Conservation (phyloP, 352 stramenopile genomes). For the Phytophthora cactorum region DNA sequence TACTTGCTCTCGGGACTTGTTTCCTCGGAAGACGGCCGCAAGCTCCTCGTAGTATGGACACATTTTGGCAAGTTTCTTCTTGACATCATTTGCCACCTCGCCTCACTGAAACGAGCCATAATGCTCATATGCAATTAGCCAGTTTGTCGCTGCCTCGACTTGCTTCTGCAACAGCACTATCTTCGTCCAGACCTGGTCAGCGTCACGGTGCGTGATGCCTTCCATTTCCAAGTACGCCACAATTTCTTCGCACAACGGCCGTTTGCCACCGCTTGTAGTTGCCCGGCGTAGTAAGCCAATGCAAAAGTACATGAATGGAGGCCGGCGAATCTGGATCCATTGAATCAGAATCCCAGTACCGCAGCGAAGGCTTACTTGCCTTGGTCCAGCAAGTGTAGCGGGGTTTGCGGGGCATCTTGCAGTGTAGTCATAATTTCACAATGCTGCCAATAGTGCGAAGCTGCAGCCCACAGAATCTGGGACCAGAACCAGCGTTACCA, state of each 20-base stretch:
- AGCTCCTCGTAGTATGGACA: constrained; percentile 20
- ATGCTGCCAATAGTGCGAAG: neutral
- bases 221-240: neutral
- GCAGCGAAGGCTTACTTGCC: neutral
- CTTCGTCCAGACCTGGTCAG: neutral
- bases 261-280: constrained; percentile 11
- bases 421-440: neutral
- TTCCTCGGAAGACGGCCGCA: neutral
- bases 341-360: constrained; percentile 4
- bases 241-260: neutral
- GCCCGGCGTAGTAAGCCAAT: constrained; percentile 4
- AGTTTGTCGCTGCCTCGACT: constrained; percentile 9
- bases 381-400: neutral
- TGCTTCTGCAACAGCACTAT: neutral
- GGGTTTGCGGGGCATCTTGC: neutral
- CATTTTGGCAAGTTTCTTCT: neutral
- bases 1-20: neutral
- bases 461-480: neutral
- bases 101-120: neutral
- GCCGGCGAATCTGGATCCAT: neutral
- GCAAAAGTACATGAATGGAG: constrained; percentile 7
- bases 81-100: neutral
- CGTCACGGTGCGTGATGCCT: constrained; percentile 1
- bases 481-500: neutral
- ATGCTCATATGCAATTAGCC: constrained; percentile 2